Evolutionary conservation across 148 eudicot species (phyloP).

Genomic region (Rheum nobile): DNA sequence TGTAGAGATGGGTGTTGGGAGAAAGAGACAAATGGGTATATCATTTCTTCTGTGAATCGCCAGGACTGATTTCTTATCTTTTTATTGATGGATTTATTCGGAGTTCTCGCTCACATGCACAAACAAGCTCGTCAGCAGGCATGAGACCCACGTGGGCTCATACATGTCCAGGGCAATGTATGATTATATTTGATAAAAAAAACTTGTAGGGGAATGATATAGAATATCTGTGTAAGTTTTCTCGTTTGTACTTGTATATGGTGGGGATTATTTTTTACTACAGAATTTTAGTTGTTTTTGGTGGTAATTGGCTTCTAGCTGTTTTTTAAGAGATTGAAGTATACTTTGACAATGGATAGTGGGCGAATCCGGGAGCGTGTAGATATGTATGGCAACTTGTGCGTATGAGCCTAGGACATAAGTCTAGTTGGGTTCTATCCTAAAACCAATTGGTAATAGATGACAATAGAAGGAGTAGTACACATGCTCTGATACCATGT

Average conservation of each 20-base stretch:
- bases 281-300: neutral
- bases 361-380: too few species aligned
- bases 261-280: neutral
- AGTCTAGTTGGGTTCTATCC: too few species aligned
- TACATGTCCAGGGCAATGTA: neutral
- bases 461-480: too few species aligned
- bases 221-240: neutral
- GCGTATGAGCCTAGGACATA: too few species aligned
- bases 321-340: neutral
- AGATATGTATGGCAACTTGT: too few species aligned
- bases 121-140: neutral
- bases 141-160: constrained; percentile 7
- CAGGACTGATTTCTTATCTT: neutral
- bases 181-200: neutral
- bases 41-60: neutral
- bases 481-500: too few species aligned
- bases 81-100: neutral
- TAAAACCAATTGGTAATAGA: too few species aligned
- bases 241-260: neutral
- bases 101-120: neutral
- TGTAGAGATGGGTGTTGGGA: neutral
- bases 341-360: neutral
- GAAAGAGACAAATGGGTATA: neutral
- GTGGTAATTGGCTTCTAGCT: neutral
- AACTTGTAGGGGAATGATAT: neutral